Evolutionary conservation across 345 rosid genomes (phyloP), one percentile per base, ranked within the genome.

Genomic region (Draba incana): DNA sequence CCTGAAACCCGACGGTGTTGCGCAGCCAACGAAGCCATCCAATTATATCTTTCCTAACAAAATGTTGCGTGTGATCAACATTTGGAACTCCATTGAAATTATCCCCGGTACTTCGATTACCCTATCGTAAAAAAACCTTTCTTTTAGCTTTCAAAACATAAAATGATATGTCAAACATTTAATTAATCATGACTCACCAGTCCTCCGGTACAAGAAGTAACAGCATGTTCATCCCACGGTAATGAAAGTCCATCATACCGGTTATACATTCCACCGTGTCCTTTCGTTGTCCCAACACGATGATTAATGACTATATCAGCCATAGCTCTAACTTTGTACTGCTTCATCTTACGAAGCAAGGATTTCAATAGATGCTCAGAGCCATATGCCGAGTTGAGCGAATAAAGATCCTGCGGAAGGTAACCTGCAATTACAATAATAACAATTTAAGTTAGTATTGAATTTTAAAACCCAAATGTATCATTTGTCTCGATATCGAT

Each of bases 231-330:
- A 80, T 80, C 76, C 98, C 97, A 92, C 48, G 90, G 55, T 50
- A 88, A 62, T 42, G 93, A 91, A 69, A 75, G 81, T n/a, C 98
- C 97, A 76, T 92, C 97, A 60, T 85, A 90, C 24, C 93, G 97
- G 64, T 92, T 90, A 53, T 90, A 86, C 83, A 66, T 86, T 61
- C 96, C 96, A 24, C 96, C 89, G 57, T 86, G 90, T 27, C 98
- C 98, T 79, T 51, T 75, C 3, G 86, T 79, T 3, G 98, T 92
- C 42, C 97, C 98, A 64, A 92, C 63, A 41, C 98, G 97, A 77
- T 92, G 98, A 74, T 90, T 92, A 79, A 92, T 86, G 69, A 92
- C 97, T 33, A 86, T 86, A 78, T 90, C 98, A 47, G 98, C 96
- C 96, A 92, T 92, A 33, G 96, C 84, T 83, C 98, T 82, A 57